Base-by-base conservation (phyloP, 768 basidiomycete species). In the Astraeus odoratus region DNA sequence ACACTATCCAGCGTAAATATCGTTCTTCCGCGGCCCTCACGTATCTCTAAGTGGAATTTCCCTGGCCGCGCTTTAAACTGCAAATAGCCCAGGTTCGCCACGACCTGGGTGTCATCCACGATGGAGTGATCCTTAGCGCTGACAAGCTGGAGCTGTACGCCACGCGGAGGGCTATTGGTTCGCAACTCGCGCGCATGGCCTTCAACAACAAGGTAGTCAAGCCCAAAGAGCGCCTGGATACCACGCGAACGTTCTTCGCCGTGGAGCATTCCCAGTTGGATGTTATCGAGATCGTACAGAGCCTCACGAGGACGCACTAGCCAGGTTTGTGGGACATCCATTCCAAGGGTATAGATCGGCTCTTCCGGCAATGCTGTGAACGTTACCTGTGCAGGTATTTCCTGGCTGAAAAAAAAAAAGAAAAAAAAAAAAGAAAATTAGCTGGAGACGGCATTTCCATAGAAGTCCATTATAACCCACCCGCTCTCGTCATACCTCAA, bases 61-160 rank as follows among this genome's bases (percentile, higher is more conserved):
- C 96, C 96, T 1, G 96, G 96, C 43, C 77, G 86, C 1, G 88
- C 85, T 60, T 91, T 92, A 70, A 98, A 93, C 59, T 99, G 96
- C 44, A 97, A 68, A 64, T 99, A 99, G 2, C 96, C 96, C 5
- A 98, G 70, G 59, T 98, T 99, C 4, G 86, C 91, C 44, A 96
- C 89, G 30, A 98, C 83, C 47, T 82, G 86, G 0, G 96, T 98
- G 54, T 96, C 93, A 6, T 86, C 89, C 12, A 94, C 70, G 22
- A 51, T 39, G 10, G 61, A 64, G 8, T 55, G 57, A 41, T 69
- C 59, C 4, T 74, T 66, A 22, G 67, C 61, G 10, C 65, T 68
- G 3, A 77, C 69, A 1, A 99, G 77, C 57, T 96, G 85, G 2
- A 99, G 76, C 54, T 98, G 95, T 2, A 97, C 71, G 5, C 96